A percentile compares a stretch with the other conserved stretches of the same genome.
These are phyloP conservation scores for Plicaturopsis crispa DNA, from an alignment of 768 basidiomycete species.

Conservation along the genomic window DNA sequence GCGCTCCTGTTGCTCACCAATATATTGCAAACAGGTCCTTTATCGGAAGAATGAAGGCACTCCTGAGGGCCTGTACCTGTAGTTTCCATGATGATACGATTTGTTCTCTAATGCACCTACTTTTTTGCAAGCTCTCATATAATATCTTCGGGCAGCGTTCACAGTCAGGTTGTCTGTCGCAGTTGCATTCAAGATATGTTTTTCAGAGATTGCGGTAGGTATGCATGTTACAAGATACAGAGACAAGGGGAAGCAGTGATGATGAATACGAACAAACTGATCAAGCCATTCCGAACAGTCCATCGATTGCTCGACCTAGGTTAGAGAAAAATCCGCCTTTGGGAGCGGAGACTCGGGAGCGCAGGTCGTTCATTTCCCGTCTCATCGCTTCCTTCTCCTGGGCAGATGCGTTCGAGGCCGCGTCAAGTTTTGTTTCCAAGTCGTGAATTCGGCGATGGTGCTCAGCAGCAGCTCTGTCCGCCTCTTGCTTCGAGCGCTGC, in stretches of 20 bases:
- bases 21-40: conserved; percentile 44
- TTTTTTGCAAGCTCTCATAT: not conserved
- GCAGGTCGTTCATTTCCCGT: conserved; percentile 9
- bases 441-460: conserved; percentile 12
- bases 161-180: not conserved
- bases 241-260: conserved; percentile 3
- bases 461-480: conserved; percentile 1
- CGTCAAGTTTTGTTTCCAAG: conserved; percentile 10
- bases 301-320: conserved; percentile 14
- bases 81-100: no score
- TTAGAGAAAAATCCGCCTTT: conserved; percentile 13
- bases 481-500: not conserved
- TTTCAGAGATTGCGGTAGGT: no score
- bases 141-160: no score
- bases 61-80: conserved; percentile 83
- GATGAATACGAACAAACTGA: conserved; percentile 3
- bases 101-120: no score
- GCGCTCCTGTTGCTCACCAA: conserved; percentile 5
- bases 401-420: conserved; percentile 4
- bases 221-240: conserved; percentile 34
- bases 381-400: conserved; percentile 11
- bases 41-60: conserved; percentile 98
- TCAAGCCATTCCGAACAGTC: conserved; percentile 8
- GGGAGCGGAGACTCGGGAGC: conserved; percentile 1
- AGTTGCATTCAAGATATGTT: not conserved